Evolutionary conservation across 495 filamentous ascomycete genomes (phyloP).

Genomic region (Chaetomium fimeti): DNA sequence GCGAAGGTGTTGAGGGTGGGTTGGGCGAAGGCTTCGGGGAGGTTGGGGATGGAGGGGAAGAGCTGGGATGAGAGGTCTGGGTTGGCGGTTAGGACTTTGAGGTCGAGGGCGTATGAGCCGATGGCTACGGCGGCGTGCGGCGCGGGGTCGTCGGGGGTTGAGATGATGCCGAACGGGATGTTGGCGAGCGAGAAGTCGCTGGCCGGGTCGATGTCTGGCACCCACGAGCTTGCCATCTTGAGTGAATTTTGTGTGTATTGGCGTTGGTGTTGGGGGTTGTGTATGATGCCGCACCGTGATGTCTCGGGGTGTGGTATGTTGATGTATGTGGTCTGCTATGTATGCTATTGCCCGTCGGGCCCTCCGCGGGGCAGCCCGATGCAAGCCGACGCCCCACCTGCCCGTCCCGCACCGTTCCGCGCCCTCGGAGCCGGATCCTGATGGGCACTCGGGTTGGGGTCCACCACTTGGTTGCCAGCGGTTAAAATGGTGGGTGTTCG

Average conservation of each 20-base stretch:
- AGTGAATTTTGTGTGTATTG: neutral
- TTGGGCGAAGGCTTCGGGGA: conserved; percentile 63
- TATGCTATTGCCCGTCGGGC: too few species aligned
- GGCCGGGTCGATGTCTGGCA: conserved; percentile 37
- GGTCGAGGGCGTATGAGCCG: conserved; percentile 72
- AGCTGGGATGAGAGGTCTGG: conserved; percentile 55
- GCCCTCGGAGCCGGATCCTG: neutral
- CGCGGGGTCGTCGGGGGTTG: conserved; percentile 50
- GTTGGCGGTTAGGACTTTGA: conserved; percentile 58
- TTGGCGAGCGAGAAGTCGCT: conserved; percentile 78
- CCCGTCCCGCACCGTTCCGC: neutral
- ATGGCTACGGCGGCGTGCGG: conserved; percentile 75
- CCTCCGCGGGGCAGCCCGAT: neutral
- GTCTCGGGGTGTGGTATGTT: neutral
- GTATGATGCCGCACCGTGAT: neutral
- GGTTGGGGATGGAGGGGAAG: conserved; percentile 57
- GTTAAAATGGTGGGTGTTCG: too few species aligned
- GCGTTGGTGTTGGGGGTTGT: neutral
- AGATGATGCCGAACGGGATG: conserved; percentile 90
- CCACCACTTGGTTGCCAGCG: too few species aligned
- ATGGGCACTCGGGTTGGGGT: too few species aligned
- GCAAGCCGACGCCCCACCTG: neutral
- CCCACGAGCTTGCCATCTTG: conserved; percentile 39
- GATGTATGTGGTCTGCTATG: neutral
- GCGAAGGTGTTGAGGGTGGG: conserved; percentile 82